These are phyloP conservation scores for Fusarium sp. DNA, from an alignment of 2,329 filamentous ascomycete species.

Conservation along the genomic window DNA sequence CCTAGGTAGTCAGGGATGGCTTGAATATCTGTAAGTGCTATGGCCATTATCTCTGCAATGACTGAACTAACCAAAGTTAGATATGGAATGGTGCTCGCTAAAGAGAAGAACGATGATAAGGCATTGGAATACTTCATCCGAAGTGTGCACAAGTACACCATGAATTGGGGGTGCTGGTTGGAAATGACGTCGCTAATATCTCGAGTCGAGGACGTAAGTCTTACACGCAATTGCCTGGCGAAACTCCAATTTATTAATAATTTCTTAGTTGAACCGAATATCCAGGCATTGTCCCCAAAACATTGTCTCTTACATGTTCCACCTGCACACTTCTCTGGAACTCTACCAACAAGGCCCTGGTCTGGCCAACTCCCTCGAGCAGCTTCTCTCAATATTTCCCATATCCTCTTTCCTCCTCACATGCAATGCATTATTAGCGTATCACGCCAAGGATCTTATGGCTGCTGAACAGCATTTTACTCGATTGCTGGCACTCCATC, in stretches of 20 bases:
- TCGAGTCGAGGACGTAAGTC: constrained; percentile 82
- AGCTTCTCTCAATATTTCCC: constrained; percentile 88
- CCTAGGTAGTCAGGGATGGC: constrained; percentile 84
- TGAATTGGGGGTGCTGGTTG: constrained; percentile 98
- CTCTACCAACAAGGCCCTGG: constrained; percentile 87
- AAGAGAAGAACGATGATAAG: constrained; percentile 88
- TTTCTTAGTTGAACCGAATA: constrained; percentile 75
- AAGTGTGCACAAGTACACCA: constrained; percentile 89
- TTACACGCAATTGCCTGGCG: constrained; percentile 41
- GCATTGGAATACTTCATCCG: constrained; percentile 89
- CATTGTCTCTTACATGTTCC: constrained; percentile 94
- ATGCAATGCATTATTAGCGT: constrained; percentile 87
- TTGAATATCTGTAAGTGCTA: constrained; percentile 79
- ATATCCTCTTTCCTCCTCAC: constrained; percentile 90
- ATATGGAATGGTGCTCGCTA: constrained; percentile 90
- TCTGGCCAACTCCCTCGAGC: constrained; percentile 79
- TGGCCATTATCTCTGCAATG: background rate
- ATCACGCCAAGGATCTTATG: constrained; percentile 88
- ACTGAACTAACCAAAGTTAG: constrained; percentile 52
- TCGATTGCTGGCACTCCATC: constrained; percentile 81
- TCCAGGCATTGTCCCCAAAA: constrained; percentile 83
- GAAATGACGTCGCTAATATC: constrained; percentile 87
- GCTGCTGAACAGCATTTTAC: constrained; percentile 77
- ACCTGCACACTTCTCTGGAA: constrained; percentile 90
- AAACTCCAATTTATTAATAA: constrained; percentile 23